Evolutionary conservation across 108 stramenopile species (phyloP), one percentile per base, ranked within the genome.

Genomic region (Discostella pseudostelligera): DNA sequence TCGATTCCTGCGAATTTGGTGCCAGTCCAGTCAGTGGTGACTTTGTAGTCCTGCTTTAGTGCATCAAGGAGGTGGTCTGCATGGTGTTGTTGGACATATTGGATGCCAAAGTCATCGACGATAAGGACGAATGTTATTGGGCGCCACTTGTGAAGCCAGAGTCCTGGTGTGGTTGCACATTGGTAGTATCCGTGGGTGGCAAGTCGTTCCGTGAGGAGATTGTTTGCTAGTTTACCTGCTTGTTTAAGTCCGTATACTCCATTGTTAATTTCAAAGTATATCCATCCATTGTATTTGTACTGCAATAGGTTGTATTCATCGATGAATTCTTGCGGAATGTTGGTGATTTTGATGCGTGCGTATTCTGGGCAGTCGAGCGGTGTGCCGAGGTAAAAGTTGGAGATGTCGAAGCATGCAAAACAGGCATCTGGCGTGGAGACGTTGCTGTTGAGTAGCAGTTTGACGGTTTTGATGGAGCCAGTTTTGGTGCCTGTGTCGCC

Each of bases 51-150:
- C 12, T 46, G 19, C 22, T 47, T 7, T 2, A 85, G 70, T 4
- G 64, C 51, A 8, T 51, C 24, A 19, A 73, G 49, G 14, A 84
- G 63, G 57, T 76, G 84, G 3, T 73, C 36, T 2, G 55, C 70
- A 73, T 79, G 61, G 19, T n/a, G 20, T 35, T 72, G 19, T 20
- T 44, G 45, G 19, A 48, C 49, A 62, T 79, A 82, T 69, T 80
- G 57, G 56, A 85, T 48, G 25, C 74, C 81, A 59, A 85, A 82
- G 62, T 85, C 81, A 48, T 85, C 81, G 36, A 85, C 81, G 2
- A 81, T 81, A 4, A 85, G 70, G n/a, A 65, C 39, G 53, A 80
- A 83, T 4, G 28, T 44, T 12, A 76, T 51, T 26, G 59, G 62
- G 11, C 64, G 48, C n/a, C 45, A 26, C n/a, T 59, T 47, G 50